Evolutionary conservation across 2,329 filamentous ascomycete genomes (phyloP), one percentile per base, ranked within the genome.

Genomic region (Onygenales sp.): DNA sequence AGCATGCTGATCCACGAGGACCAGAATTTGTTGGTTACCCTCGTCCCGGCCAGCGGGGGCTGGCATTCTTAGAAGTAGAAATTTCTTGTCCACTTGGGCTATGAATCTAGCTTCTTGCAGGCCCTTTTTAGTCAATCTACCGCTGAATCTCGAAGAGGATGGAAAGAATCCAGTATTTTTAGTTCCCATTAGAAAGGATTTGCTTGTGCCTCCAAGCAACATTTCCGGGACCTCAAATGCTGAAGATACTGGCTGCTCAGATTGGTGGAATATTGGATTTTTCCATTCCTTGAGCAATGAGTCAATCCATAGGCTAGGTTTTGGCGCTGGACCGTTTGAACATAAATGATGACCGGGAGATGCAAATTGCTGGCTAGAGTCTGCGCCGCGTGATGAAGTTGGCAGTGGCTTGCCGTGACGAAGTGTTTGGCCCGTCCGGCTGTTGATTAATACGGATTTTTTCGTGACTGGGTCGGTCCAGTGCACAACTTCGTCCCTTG

Each of bases 1-100:
- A 0, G 93, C 93, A 65, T 98, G 93, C 64, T 98, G 93, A 63
- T 98, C 93, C 5, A 96, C 78, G 41, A 96, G 75, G 0, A 95
- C 77, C 4, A 97, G 72, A 1, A 83, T 60, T 2, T 65, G 65
- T 54, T 59, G 43, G 7, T 51, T 9, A 48, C 55, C 11, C 45
- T 42, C 32, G 13, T 42, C 47, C 9, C 21, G 44, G 10, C 51
- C 46, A 14, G 13, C 44, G 4, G 51, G 41, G 55, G 31, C 44
- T 51, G 7, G 43, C 38, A 43, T 57, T 57, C 81, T 85, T 21
- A 83, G 75, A 0, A 98, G 71, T 13, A 98, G 86, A 64, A 95
- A 98, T 66, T 98, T 98, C 11, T 75, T 77, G 66, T 97, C 92
- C 1, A 98, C 85, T 63, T 98, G 93, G 0, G 83, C 78, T 43